phyloP scores from a whole-genome alignment of 148 eudicot genomes.

The Rhododendron griersonianum region DNA sequence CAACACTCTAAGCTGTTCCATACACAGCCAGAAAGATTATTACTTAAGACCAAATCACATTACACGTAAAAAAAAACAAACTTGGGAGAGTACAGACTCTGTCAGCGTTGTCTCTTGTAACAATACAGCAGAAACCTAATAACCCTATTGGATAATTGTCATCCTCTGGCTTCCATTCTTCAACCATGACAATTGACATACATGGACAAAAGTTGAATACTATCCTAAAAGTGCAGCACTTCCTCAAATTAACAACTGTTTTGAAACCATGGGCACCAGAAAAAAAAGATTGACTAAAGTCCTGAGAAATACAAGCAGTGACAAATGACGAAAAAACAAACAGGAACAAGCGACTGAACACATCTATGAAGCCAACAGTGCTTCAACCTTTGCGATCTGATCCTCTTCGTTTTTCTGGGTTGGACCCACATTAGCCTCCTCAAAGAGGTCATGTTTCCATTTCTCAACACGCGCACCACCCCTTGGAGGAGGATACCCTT shows the following conservation, averaged over 20 bases:
- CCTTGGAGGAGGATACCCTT: constrained; percentile 31
- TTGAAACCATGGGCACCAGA: background rate
- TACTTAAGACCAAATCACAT: background rate
- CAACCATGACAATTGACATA: background rate
- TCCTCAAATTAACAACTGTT: background rate
- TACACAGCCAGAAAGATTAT: background rate
- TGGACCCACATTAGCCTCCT: constrained; percentile 68
- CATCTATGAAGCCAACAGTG: constrained; percentile 56
- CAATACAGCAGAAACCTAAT: background rate
- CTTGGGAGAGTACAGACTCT: background rate
- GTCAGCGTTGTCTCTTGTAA: background rate
- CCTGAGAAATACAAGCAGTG: background rate
- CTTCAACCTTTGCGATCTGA: constrained; percentile 84
- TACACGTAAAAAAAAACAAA: background rate
- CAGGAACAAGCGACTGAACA: background rate
- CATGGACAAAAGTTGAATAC: background rate
- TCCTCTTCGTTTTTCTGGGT: constrained; percentile 72
- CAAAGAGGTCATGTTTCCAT: constrained; percentile 92
- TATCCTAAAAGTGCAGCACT: background rate
- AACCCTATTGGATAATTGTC: background rate
- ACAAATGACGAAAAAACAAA: background rate
- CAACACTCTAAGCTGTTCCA: background rate
- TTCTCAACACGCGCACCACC: constrained; percentile 64
- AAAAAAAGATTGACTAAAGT: background rate
- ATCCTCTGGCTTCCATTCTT: background rate